Base-by-base conservation (phyloP, 768 basidiomycete genomes). In the Saitozyma podzolica region DNA sequence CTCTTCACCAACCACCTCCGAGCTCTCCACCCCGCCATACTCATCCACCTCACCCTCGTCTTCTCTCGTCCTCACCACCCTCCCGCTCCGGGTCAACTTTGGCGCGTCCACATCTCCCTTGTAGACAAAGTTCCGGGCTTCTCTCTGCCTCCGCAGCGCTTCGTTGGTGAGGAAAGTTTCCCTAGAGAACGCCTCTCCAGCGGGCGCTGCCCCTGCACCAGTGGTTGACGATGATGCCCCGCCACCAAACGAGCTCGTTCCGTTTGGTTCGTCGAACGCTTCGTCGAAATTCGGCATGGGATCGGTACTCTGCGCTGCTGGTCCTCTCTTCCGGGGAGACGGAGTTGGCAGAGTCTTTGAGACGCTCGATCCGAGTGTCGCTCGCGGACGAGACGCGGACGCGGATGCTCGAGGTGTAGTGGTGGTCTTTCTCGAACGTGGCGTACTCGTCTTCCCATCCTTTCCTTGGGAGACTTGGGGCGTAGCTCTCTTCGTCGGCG, bases 41-140 rank as follows among this genome's bases (percentile, higher is more conserved):
- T 70, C 69, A 45, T 71, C 73, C 42, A 59, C 47, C 48, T 73
- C 71, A 37, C 66, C 65, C 16, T 55, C 58, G 56, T 57, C 67
- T 53, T 48, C 50, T 41, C 16, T 41, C 47, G 19, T 40, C 56
- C 64, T 58, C 16, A 77, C 59, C 14, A 71, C 67, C 53, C 62
- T 67, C 13, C 78, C 78, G 42, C 75, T 76, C 55, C 78, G 60
- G 17, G 74, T 68, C 51, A 69, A 55, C 41, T 66, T 73, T 39
- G 71, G 75, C 19, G 75, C 78, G 56, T 66, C 63, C 19, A 61
- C 70, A 61, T 77, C 75, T n/a, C 78, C 78, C 52, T 71, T 66
- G 61, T 67, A 79, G 20, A 65, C 60, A 58, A 77, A 79, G 50
- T 77, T 78, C 48, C 78, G 68, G n/a, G 78, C 78, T 59, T 78